Percentiles rank a stretch among this genome's conserved stretches.
phyloP scores from a whole-genome alignment of 441 rosid genomes.

The Populus hybrid region DNA sequence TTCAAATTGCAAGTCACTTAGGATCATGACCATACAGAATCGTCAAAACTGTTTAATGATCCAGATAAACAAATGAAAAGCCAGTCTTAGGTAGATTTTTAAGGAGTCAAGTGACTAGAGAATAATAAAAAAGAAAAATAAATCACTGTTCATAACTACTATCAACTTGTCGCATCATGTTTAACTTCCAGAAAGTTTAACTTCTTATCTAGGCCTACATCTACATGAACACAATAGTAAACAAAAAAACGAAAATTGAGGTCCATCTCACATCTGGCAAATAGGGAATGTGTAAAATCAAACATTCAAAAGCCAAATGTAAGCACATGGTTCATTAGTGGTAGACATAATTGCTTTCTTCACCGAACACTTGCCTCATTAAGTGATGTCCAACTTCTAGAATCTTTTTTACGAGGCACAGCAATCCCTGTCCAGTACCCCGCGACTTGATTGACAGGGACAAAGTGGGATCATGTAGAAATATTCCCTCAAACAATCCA shows the following conservation, averaged over 20 bases:
- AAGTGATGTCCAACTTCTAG: constrained; percentile 25
- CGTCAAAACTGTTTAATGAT: background rate
- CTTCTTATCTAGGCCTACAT: background rate
- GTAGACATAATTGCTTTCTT: constrained; percentile 19
- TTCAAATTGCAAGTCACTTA: background rate
- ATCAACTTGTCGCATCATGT: background rate
- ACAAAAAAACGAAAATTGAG: background rate
- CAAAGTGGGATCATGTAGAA: constrained; percentile 40
- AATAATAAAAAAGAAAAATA: background rate
- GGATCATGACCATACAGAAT: background rate
- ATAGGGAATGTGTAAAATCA: too few relatives aligned
- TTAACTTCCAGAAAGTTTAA: too few relatives aligned
- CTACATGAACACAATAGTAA: background rate
- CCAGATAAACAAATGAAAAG: background rate
- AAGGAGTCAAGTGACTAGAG: background rate
- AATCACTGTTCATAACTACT: background rate
- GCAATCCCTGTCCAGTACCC: constrained; percentile 34
- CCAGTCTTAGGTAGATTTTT: background rate
- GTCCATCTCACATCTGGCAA: too few relatives aligned
- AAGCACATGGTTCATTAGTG: background rate
- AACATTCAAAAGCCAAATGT: too few relatives aligned
- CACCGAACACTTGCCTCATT: constrained; percentile 16
- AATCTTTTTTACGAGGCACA: constrained; percentile 21
- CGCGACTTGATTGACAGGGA: constrained; percentile 35
- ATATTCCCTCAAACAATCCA: constrained; percentile 46